Evolutionary conservation across 306 rosid species (phyloP), one percentile per base, ranked within the genome.

Genomic region (Morella rubra): DNA sequence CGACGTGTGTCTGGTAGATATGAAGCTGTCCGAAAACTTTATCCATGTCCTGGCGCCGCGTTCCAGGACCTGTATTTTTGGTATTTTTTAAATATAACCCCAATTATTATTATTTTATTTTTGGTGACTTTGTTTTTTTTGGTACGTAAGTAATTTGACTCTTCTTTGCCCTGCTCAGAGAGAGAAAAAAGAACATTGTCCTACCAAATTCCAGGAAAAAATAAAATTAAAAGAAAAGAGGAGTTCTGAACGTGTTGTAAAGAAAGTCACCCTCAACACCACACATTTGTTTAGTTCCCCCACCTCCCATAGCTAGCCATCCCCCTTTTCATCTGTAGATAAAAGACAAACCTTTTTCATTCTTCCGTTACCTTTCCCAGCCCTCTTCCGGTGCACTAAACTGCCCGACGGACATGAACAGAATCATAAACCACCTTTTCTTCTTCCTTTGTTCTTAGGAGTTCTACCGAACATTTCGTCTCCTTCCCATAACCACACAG

Each of bases 191-290:
- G 27, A 24, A 24, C 27, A 24, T 24, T 24, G 27, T 24, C 27
- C 27, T 24, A 24, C 27, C 27, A 24, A 24, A 24, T 24, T 24
- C 27, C 3, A 45, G 2, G 3, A 8, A 0, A n/a, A 41, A 20
- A 1, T 4, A 9, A 60, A 24, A 32, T 4, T n/a, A 59, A 10
- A 19, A 7, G 19, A 7, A 20, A 67, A 54, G 16, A 3, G 58
- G 66, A 18, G 41, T 7, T 40, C 7, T 50, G 49, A 81, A 77
- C 79, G 60, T n/a, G 76, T 19, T 20, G 27, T 1, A 8, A 62
- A 12, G 12, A 40, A 76, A 66, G 44, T 40, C 55, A n/a, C 27
- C 67, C 81, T 78, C 41, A 64, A 19, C 49, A 73, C 85, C 85
- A 69, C 85, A 77, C 62, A 77, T 82, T 76, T 72, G 49, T 52